Evolutionary conservation across 306 rosid genomes (phyloP), one percentile per base, ranked within the genome.

Genomic region (Sesbania bispinosa): DNA sequence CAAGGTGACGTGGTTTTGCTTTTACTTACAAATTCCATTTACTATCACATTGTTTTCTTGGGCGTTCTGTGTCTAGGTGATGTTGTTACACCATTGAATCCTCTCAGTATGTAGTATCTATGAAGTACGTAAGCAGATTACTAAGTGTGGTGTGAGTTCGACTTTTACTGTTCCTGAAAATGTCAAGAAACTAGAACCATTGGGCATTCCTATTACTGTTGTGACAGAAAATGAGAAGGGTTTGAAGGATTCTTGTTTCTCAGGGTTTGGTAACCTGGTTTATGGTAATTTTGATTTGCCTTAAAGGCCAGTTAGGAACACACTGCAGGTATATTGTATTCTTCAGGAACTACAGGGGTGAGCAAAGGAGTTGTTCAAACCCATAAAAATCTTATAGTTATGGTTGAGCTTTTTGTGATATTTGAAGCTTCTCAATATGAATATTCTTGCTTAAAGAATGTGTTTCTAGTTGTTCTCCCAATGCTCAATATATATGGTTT

Each of bases 291-390:
- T 54, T 67, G 87, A 75, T 78, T 67, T 78, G 67, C 69, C 60
- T 52, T 46, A 68, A 2, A 85, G 75, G 80, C 86, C 89, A 7
- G 71, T 83, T 79, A 88, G 80, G 84, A 86, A 46, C 96, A 93
- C 74, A 72, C 80, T n/a, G 97, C 92, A 1, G 90, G 85, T 13
- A 81, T 93, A 80, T 42, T 88, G 85, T 88, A 73, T 71, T 93
- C 98, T 2, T 93, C 98, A 0, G 97, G 98, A 33, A 90, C 97
- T 10, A 90, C 96, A 0, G 96, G 96, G 10, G 71, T 35, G 58
- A 93, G 98, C 84, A 90, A 93, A 77, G 98, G 92, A 47, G 98
- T 84, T 42, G 62, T 84, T 72, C 62, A 88, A 26, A 85, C 96
- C 1, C 98, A 90, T 27, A 54, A 73, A 30, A 93, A 90, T 74